A percentile compares a stretch with the other conserved stretches of the same genome.
Evolutionary conservation across 2,329 filamentous ascomycete genomes (phyloP).

Genomic region (Paecilomyces fulvus): DNA sequence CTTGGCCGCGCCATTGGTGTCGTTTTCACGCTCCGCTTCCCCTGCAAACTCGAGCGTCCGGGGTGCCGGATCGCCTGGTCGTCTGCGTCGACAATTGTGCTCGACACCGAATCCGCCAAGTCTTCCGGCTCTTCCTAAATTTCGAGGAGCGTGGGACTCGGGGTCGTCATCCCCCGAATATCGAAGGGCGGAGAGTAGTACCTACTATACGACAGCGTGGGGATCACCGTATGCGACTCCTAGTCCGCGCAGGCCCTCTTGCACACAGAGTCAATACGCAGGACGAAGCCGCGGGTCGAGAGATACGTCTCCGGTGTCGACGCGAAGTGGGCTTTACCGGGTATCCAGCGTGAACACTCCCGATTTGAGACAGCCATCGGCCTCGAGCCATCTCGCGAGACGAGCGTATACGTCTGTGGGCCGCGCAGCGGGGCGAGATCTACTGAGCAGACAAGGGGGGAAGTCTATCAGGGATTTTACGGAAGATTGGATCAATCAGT

Average conservation of each 20-base stretch:
- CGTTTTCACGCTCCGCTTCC: constrained; percentile 25
- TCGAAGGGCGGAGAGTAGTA: constrained; percentile 39
- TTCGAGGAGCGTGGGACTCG: constrained; percentile 26
- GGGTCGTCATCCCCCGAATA: constrained; percentile 33
- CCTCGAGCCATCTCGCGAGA: constrained; percentile 14
- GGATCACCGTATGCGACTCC: constrained; percentile 76
- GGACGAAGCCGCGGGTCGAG: constrained; percentile 29
- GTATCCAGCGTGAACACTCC: constrained; percentile 16
- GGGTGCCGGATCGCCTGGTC: constrained; percentile 26
- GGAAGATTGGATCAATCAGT: constrained; percentile 79
- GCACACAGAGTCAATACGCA: constrained; percentile 37
- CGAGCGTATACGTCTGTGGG: constrained; percentile 18
- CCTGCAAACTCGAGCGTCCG: constrained; percentile 30
- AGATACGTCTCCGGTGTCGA: constrained; percentile 26
- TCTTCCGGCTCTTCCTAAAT: constrained; percentile 24
- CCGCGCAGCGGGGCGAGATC: constrained; percentile 16
- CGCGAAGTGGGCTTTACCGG: constrained; percentile 15
- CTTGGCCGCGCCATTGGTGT: constrained; percentile 17
- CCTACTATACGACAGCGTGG: constrained; percentile 72
- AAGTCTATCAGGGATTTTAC: constrained; percentile 52
- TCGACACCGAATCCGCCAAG: constrained; percentile 20
- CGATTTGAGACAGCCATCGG: constrained; percentile 20
- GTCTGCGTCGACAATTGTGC: constrained; percentile 11
- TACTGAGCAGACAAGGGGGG: constrained; percentile 17
- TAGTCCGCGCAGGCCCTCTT: constrained; percentile 37